Conservation (phyloP, 192 early-diverging fungal species). For the Borealophlyctis nickersoniae region DNA sequence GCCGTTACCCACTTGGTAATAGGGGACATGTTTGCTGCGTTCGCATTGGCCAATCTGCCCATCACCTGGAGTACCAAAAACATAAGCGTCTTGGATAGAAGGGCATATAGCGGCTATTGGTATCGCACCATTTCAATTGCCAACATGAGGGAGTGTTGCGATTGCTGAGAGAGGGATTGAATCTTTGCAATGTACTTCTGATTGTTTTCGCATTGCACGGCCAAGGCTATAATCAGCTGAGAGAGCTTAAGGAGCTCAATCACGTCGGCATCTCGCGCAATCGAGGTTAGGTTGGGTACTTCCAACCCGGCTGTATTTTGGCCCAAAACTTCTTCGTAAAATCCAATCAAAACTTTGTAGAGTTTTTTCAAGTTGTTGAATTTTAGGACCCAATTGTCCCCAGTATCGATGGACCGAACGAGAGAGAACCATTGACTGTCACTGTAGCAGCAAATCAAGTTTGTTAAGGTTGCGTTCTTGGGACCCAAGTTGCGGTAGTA, state of each 20-base stretch:
- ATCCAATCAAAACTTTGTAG: conserved; percentile 76
- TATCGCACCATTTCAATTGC: conserved; percentile 74
- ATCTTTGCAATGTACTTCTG: conserved; percentile 81
- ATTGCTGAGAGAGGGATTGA: conserved; percentile 64
- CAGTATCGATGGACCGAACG: conserved; percentile 63
- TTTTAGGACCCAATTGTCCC: conserved; percentile 93
- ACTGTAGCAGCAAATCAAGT: conserved; percentile 38
- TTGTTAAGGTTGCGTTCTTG: background rate
- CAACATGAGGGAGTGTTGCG: conserved; percentile 86
- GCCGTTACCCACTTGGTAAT: too few species aligned
- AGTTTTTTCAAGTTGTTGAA: conserved; percentile 91
- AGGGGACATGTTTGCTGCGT: background rate
- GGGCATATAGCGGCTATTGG: background rate
- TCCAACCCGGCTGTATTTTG: conserved; percentile 59
- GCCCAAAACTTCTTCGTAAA: conserved; percentile 86
- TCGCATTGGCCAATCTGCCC: conserved; percentile 9
- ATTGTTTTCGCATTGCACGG: conserved; percentile 85
- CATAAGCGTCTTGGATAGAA: too few species aligned
- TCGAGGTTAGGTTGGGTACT: conserved; percentile 73
- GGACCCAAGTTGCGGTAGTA: background rate
- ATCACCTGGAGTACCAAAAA: too few species aligned
- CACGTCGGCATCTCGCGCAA: conserved; percentile 75
- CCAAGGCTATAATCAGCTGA: conserved; percentile 75
- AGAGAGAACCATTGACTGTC: conserved; percentile 90
- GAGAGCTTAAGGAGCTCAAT: conserved; percentile 76